Percentiles rank a stretch among this genome's conserved stretches.
Evolutionary conservation across 257 asterid genomes (phyloP).

Genomic region (Schizonepeta tenuifolia): DNA sequence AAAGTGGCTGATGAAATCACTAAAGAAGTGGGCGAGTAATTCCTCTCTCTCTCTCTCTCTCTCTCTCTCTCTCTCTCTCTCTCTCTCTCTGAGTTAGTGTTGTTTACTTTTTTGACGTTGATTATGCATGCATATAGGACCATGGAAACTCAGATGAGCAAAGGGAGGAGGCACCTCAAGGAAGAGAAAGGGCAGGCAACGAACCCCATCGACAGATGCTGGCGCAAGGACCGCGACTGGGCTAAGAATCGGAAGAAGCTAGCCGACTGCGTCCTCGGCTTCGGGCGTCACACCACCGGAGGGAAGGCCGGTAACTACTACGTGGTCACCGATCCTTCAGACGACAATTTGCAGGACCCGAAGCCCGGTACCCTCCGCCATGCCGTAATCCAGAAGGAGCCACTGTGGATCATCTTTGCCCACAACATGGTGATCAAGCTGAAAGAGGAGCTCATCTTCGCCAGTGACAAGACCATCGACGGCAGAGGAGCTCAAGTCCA

Average conservation of each 20-base stretch:
- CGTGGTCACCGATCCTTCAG: slow-evolving; percentile 52
- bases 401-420: slow-evolving; percentile 60
- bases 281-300: slow-evolving; percentile 49
- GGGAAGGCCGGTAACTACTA: slow-evolving; percentile 47
- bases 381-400: slow-evolving; percentile 58
- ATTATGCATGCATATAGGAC: slow-evolving; percentile 34
- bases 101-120: not conserved
- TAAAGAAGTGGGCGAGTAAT: slow-evolving; percentile 69
- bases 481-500: slow-evolving; percentile 71
- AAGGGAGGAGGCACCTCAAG: slow-evolving; percentile 49
- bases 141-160: slow-evolving; percentile 29
- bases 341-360: slow-evolving; percentile 40
- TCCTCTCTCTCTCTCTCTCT: not conserved
- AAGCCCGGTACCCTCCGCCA: slow-evolving; percentile 61
- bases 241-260: slow-evolving; percentile 43
- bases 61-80: not conserved
- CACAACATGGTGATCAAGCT: slow-evolving; percentile 55
- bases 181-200: slow-evolving; percentile 41
- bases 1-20: slow-evolving; percentile 48
- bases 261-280: slow-evolving; percentile 52
- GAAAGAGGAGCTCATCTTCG: slow-evolving; percentile 54
- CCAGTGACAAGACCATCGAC: slow-evolving; percentile 72
- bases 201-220: slow-evolving; percentile 57
- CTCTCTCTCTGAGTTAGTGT: not conserved
- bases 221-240: slow-evolving; percentile 58